Percentiles rank a stretch among this genome's conserved stretches.
Evolutionary conservation across 345 rosid genomes (phyloP).

Genomic region (Atalantia buxifolia): DNA sequence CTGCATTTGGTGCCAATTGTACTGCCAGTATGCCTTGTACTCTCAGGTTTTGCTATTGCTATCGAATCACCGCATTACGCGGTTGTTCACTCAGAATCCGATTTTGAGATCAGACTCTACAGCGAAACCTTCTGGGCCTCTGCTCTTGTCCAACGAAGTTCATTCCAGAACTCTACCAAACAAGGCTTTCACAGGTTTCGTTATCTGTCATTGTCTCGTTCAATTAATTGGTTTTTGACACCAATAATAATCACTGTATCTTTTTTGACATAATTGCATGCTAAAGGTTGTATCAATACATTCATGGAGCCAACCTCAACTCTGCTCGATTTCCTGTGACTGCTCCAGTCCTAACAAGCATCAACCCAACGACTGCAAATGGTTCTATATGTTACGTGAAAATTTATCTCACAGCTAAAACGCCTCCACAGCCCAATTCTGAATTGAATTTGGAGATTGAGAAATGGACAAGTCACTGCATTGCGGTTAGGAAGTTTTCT

Average conservation of each 20-base stretch:
- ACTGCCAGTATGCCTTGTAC: not conserved
- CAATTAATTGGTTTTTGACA: not conserved
- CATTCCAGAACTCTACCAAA: conserved; percentile 38
- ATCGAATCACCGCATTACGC: conserved; percentile 33
- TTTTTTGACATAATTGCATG: not conserved
- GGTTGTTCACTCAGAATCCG: conserved; percentile 26
- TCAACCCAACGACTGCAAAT: conserved; percentile 2
- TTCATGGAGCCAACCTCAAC: conserved; percentile 42
- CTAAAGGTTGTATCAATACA: conserved; percentile 43
- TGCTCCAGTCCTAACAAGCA: conserved; percentile 44
- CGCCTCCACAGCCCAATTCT: conserved; percentile 33
- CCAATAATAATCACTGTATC: not conserved
- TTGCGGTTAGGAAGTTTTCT: conserved; percentile 39
- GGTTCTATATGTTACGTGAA: conserved; percentile 12
- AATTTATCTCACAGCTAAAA: conserved; percentile 17
- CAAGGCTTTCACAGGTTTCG: conserved; percentile 50
- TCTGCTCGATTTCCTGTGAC: conserved; percentile 23
- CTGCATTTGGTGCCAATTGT: not conserved
- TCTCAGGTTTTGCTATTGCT: conserved; percentile 15
- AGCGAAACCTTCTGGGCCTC: conserved; percentile 32
- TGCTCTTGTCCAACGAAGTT: conserved; percentile 33
- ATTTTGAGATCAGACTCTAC: conserved; percentile 44
- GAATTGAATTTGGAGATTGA: conserved; percentile 36
- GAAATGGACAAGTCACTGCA: conserved; percentile 34
- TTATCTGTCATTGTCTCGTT: not conserved